Evolutionary conservation across 768 basidiomycete species (phyloP).

Genomic region (Leccinum olivaceopallidum): DNA sequence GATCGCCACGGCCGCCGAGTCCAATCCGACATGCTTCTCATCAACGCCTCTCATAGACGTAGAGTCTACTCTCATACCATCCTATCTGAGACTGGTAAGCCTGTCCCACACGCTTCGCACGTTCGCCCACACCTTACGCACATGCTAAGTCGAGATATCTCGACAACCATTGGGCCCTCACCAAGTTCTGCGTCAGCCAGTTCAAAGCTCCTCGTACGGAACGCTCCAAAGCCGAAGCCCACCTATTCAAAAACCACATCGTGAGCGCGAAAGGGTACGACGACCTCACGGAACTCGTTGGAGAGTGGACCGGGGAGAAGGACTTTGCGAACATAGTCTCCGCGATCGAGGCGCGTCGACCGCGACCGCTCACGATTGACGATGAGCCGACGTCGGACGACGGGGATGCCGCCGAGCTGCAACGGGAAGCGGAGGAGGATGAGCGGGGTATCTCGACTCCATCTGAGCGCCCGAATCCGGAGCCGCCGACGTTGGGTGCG

Average conservation of each 20-base stretch:
- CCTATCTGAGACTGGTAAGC: slow-evolving; percentile 72
- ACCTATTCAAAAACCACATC: slow-evolving; percentile 52
- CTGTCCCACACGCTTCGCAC: neutral
- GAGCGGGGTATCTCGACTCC: slow-evolving; percentile 44
- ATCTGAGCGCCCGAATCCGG: slow-evolving; percentile 53
- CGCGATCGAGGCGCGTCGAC: slow-evolving; percentile 39
- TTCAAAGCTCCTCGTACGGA: slow-evolving; percentile 68
- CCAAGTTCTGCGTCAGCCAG: slow-evolving; percentile 85
- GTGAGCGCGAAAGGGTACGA: slow-evolving; percentile 63
- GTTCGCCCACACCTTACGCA: slow-evolving; percentile 4
- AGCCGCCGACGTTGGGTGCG: slow-evolving; percentile 53
- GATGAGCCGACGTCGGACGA: slow-evolving; percentile 1
- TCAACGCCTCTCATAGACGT: slow-evolving; percentile 65
- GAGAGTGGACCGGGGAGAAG: slow-evolving; percentile 57
- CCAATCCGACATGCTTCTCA: slow-evolving; percentile 89
- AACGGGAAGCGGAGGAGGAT: slow-evolving; percentile 22
- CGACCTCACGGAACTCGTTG: slow-evolving; percentile 51
- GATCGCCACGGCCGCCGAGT: slow-evolving; percentile 94
- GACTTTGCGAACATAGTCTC: slow-evolving; percentile 58
- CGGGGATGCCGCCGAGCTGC: neutral
- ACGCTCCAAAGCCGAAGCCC: slow-evolving; percentile 60
- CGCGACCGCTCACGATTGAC: slow-evolving; percentile 20
- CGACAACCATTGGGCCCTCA: slow-evolving; percentile 77
- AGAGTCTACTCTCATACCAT: slow-evolving; percentile 65
- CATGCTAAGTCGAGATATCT: slow-evolving; percentile 64